Evolutionary conservation across 345 rosid genomes (phyloP), one percentile per base, ranked within the genome.

Genomic region (Reutealis trisperma): DNA sequence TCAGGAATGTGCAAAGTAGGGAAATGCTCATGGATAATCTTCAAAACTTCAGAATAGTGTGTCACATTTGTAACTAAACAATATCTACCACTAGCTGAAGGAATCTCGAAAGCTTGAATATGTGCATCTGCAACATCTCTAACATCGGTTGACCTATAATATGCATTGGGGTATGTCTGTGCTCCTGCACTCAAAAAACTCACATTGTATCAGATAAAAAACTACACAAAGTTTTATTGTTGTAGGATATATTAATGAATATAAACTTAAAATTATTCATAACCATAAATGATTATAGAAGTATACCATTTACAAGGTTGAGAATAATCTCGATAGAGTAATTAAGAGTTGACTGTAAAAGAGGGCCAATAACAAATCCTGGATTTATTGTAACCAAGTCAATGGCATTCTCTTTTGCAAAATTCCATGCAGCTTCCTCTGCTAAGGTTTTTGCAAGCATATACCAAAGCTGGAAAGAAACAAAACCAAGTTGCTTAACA

Each of bases 291-390:
- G 3, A 59, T 69, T 49, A 22, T 2, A 2, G 59, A 32, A 30
- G 8, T 1, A 64, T 59, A 76, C 70, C 70, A 16, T 77, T 69
- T 13, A 77, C 32, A 16, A 2, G 55, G 22, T 34, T 62, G 22
- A 61, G 42, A 49, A 70, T 19, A 8, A 37, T 15, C 37, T 77
- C 79, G 0, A 1, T 18, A 8, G 37, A 4, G 27, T 1, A 0
- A 52, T 77, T 77, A 15, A 77, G 70, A 32, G 70, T 77, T 77
- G 75, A 71, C 57, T 77, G 80, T 14, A 77, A 71, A 32, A 71
- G 54, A 51, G 70, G 75, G 8, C 80, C 81, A 5, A 78, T 71
- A 32, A 65, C 72, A n/a, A 49, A 63, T 11, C 59, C 67, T 22
- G 81, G 76, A 64, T 78, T 18, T 12, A 78, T 54, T 6, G 47